phyloP scores from a whole-genome alignment of 257 asterid genomes.

The Orobanche coerulescens region DNA sequence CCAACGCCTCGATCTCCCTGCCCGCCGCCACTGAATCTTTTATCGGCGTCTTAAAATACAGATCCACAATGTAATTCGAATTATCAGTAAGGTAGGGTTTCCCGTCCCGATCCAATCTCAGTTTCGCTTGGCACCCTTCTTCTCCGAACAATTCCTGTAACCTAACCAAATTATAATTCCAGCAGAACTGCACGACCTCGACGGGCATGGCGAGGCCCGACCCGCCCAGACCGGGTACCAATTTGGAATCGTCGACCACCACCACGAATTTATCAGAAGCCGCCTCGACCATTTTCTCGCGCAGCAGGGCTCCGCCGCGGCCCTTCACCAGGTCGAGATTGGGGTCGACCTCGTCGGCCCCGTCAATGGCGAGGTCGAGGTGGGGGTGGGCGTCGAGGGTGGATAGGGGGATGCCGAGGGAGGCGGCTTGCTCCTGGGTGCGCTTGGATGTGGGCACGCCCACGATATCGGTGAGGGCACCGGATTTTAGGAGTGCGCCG shows the following conservation, averaged over 20 bases:
- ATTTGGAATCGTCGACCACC: conserved; percentile 76
- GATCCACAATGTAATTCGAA: conserved; percentile 75
- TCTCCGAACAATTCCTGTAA: conserved; percentile 60
- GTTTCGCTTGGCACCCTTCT: conserved; percentile 64
- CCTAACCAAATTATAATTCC: conserved; percentile 62
- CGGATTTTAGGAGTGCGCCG: conserved; percentile 64
- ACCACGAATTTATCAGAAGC: conserved; percentile 81
- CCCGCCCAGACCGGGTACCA: conserved; percentile 75
- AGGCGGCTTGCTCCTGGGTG: conserved; percentile 55
- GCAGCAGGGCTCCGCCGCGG: conserved; percentile 84
- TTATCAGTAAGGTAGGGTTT: conserved; percentile 88
- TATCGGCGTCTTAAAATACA: conserved; percentile 85
- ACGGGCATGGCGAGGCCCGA: conserved; percentile 96
- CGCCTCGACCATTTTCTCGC: conserved; percentile 97
- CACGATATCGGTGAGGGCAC: conserved; percentile 55
- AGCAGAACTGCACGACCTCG: conserved; percentile 89
- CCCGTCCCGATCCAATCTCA: conserved; percentile 51
- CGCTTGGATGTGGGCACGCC: conserved; percentile 68
- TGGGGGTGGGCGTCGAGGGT: conserved; percentile 46
- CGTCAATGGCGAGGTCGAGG: conserved; percentile 68
- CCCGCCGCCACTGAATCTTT: conserved; percentile 64
- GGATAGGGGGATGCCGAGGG: conserved; percentile 46
- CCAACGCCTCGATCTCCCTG: conserved; percentile 59
- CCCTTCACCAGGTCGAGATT: conserved; percentile 87
- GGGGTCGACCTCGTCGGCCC: conserved; percentile 31